These are phyloP conservation scores for Exophiala bonariae DNA, from an alignment of 2,329 filamentous ascomycete genomes.

Conservation along the genomic window DNA sequence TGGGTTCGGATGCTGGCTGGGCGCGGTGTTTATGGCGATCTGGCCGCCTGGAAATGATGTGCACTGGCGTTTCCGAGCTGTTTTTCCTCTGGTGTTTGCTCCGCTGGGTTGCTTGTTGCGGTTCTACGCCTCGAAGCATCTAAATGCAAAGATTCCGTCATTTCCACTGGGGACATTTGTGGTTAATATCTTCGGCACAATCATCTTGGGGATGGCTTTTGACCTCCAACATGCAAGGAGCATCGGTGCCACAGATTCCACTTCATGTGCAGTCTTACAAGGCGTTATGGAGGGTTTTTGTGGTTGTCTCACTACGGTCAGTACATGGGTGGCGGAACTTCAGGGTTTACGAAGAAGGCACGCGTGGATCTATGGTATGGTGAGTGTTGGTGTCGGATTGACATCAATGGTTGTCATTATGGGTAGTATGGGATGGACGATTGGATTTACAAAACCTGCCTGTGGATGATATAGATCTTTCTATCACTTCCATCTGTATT, in stretches of 20 bases:
- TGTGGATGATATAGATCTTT: slow-evolving; percentile 13
- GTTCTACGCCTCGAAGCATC: slow-evolving; percentile 66
- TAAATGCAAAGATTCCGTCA: slow-evolving; percentile 63
- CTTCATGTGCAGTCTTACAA: slow-evolving; percentile 61
- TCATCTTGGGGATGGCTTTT: slow-evolving; percentile 70
- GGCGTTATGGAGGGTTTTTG: slow-evolving; percentile 65
- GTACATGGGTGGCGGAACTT: slow-evolving; percentile 63
- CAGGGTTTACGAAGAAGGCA: slow-evolving; percentile 50
- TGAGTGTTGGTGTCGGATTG: slow-evolving; percentile 61
- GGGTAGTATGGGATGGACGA: slow-evolving; percentile 72
- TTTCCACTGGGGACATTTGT: slow-evolving; percentile 83
- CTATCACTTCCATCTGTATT: not conserved
- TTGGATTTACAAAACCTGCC: slow-evolving; percentile 46
- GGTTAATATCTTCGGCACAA: slow-evolving; percentile 74
- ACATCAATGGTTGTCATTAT: slow-evolving; percentile 67
- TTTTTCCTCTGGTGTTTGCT: slow-evolving; percentile 75
- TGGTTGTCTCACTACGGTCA: slow-evolving; percentile 64
- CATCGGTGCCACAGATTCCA: slow-evolving; percentile 43
- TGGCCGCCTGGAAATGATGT: slow-evolving; percentile 59
- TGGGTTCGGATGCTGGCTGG: slow-evolving; percentile 71
- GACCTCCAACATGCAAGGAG: slow-evolving; percentile 67
- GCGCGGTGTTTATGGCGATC: slow-evolving; percentile 66
- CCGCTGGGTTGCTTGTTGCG: slow-evolving; percentile 71
- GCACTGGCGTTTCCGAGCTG: slow-evolving; percentile 69
- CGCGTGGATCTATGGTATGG: slow-evolving; percentile 54